Conservation (phyloP, 2,329 filamentous ascomycete species). For the Epichloe sibirici region DNA sequence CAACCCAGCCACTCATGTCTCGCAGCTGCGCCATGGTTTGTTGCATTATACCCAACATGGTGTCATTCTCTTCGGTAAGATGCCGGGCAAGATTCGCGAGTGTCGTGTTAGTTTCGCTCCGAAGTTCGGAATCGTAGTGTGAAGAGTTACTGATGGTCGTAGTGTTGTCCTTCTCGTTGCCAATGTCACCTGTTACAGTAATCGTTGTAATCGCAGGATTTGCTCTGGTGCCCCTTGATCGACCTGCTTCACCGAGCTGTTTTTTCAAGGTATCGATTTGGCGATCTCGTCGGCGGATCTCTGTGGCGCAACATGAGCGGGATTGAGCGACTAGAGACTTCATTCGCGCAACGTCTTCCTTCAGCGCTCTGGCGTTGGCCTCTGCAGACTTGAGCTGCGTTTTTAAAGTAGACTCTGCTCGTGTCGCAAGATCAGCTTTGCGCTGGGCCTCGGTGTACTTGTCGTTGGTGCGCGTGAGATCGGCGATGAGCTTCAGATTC, state of each 20-base stretch:
- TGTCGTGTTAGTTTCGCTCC: constrained; percentile 83
- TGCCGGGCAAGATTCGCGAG: constrained; percentile 72
- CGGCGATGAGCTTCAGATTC: constrained; percentile 57
- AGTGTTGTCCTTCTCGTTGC: constrained; percentile 32
- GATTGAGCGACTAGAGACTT: constrained; percentile 74
- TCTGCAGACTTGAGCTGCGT: constrained; percentile 64
- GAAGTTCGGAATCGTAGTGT: constrained; percentile 52
- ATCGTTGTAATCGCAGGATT: constrained; percentile 45
- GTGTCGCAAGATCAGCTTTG: constrained; percentile 46
- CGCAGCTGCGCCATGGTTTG: constrained; percentile 60
- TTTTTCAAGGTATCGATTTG: constrained; percentile 83
- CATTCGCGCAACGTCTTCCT: constrained; percentile 70
- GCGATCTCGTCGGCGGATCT: constrained; percentile 79
- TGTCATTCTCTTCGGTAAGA: constrained; percentile 86
- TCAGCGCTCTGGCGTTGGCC: constrained; percentile 58
- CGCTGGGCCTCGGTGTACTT: constrained; percentile 43
- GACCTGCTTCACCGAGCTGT: constrained; percentile 61
- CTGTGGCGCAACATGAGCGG: constrained; percentile 75
- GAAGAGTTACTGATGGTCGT: constrained; percentile 11
- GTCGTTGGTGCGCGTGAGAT: constrained; percentile 47
- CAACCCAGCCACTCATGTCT: constrained; percentile 49
- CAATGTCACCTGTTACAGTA: constrained; percentile 40
- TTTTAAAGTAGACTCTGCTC: constrained; percentile 58
- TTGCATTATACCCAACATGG: constrained; percentile 58
- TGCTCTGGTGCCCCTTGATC: constrained; percentile 44